phyloP scores from a whole-genome alignment of 805 yeast species.

The Hanseniaspora hatyaiensis region DNA sequence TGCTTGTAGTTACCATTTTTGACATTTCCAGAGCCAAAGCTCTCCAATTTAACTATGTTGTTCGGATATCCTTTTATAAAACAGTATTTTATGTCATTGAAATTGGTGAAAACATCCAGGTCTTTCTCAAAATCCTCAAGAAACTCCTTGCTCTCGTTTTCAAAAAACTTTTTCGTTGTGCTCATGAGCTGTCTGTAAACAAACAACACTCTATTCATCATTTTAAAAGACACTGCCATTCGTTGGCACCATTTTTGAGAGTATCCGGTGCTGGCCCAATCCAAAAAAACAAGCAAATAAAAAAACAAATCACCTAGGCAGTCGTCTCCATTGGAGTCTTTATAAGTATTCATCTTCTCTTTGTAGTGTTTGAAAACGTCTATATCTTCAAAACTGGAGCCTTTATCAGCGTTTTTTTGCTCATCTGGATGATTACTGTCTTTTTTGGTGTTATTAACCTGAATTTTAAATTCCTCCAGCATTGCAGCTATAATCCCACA shows the following conservation, averaged over 20 bases:
- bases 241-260: slow-evolving; percentile 78
- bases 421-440: too few species aligned
- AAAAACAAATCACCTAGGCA: slow-evolving; percentile 65
- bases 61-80: slow-evolving; percentile 29
- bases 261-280: slow-evolving; percentile 58
- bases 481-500: slow-evolving; percentile 66
- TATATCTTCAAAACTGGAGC: slow-evolving; percentile 3
- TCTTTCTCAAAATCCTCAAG: slow-evolving; percentile 26
- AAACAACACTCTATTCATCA: slow-evolving; percentile 55
- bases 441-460: slow-evolving; percentile 33
- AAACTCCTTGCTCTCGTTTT: slow-evolving; percentile 22
- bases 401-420: background rate
- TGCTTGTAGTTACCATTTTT: slow-evolving; percentile 24
- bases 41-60: slow-evolving; percentile 26
- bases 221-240: slow-evolving; percentile 64
- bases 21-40: slow-evolving; percentile 1
- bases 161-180: slow-evolving; percentile 37
- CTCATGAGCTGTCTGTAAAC: slow-evolving; percentile 55
- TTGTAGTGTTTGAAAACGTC: slow-evolving; percentile 22
- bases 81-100: slow-evolving; percentile 19
- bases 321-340: slow-evolving; percentile 37
- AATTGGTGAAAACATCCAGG: slow-evolving; percentile 13
- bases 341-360: slow-evolving; percentile 19
- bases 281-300: slow-evolving; percentile 59
- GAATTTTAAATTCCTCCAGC: slow-evolving; percentile 64